Evolutionary conservation across 371 early-diverging fungal genomes (phyloP).

Genomic region (Blakeslea trispora): DNA sequence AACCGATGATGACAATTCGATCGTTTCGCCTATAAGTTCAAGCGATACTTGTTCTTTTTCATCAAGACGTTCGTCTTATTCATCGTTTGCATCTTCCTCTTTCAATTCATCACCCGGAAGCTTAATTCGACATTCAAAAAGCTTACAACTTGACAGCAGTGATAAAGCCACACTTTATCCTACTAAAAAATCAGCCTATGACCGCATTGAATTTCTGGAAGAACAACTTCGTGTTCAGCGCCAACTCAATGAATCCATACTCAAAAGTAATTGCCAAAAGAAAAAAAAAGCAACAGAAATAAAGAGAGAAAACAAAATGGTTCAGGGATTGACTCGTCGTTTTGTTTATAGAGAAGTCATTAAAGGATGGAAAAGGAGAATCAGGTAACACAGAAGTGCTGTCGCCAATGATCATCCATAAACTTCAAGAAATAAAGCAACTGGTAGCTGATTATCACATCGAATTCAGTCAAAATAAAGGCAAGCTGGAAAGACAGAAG

Average conservation of each 20-base stretch:
- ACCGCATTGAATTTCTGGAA: constrained; percentile 10
- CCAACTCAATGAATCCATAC: not conserved
- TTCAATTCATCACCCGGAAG: not conserved
- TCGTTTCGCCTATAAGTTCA: constrained; percentile 9
- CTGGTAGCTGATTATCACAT: not conserved
- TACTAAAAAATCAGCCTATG: constrained; percentile 4
- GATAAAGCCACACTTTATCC: not conserved
- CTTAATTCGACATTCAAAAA: constrained; percentile 2
- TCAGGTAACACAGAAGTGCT: constrained; percentile 11
- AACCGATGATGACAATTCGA: not conserved
- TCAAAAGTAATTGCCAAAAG: not conserved
- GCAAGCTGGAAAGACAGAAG: not conserved
- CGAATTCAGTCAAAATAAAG: not conserved
- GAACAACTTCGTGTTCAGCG: not conserved
- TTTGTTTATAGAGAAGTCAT: too few species aligned
- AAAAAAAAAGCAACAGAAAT: too few species aligned
- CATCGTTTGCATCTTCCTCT: constrained; percentile 4
- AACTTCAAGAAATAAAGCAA: constrained; percentile 7
- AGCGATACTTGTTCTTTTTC: constrained; percentile 1
- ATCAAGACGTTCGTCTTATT: constrained; percentile 10
- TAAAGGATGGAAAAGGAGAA: not conserved
- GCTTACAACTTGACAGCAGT: not conserved
- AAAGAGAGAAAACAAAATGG: too few species aligned
- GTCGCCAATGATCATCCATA: not conserved
- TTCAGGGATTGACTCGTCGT: too few species aligned